Evolutionary conservation across 257 asterid genomes (phyloP).

Genomic region (Solanum appendiculatum): DNA sequence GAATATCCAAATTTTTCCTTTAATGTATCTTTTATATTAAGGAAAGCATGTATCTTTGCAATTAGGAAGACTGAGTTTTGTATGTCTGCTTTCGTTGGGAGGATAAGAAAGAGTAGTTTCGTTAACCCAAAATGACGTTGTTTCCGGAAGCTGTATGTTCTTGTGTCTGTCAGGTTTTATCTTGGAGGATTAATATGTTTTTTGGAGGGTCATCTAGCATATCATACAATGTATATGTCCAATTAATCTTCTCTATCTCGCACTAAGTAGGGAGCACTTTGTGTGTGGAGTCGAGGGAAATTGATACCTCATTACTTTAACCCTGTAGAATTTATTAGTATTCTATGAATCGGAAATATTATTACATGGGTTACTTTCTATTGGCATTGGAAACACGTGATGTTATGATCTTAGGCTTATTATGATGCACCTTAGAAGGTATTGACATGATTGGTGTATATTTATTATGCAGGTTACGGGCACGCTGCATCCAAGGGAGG

Average conservation of each 20-base stretch:
- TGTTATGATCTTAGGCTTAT: not conserved
- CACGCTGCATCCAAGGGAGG: not conserved
- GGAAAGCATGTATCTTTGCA: not conserved
- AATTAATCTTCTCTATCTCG: not conserved
- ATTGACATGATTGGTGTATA: not conserved
- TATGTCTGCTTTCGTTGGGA: not conserved
- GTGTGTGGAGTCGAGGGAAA: not conserved
- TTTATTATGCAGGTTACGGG: constrained; percentile 33
- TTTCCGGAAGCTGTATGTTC: not conserved
- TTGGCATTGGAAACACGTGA: not conserved
- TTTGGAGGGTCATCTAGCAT: not conserved
- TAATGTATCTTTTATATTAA: not conserved
- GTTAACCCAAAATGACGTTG: not conserved
- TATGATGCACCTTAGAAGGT: not conserved
- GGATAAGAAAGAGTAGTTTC: not conserved
- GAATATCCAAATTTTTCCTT: not conserved
- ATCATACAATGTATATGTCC: not conserved
- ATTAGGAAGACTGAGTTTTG: not conserved
- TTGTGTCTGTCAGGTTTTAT: not conserved
- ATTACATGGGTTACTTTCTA: not conserved
- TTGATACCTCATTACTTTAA: not conserved
- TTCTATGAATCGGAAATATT: not conserved
- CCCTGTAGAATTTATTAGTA: not conserved
- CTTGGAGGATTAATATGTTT: not conserved
- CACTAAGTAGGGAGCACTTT: too few species aligned